A percentile compares a stretch with the other conserved stretches of the same genome.
Evolutionary conservation across 1,284 basidiomycete species (phyloP).

Genomic region (Tilletiopsis washingtonensis): DNA sequence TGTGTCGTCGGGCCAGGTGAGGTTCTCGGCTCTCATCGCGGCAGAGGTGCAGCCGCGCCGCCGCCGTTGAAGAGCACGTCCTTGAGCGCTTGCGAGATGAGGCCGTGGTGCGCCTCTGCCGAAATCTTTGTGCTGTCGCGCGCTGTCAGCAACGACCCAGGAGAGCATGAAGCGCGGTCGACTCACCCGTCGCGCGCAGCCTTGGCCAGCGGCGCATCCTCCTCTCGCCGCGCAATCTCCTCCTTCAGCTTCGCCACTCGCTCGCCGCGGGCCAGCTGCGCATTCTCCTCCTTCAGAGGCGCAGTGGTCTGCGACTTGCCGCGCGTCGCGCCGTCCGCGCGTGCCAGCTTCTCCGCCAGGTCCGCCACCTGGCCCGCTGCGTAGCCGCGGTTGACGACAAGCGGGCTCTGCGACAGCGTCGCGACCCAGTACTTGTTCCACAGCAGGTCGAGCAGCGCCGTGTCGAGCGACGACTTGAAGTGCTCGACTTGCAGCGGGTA

Average conservation of each 20-base stretch:
- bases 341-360: slow-evolving; percentile 70
- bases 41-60: slow-evolving; percentile 5
- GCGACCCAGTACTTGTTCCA: slow-evolving; percentile 99
- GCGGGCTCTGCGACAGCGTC: slow-evolving; percentile 79
- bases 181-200: slow-evolving; percentile 72
- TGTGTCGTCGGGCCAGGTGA: no score
- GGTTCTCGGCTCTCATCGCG: no score
- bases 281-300: neutral
- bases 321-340: slow-evolving; percentile 21
- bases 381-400: slow-evolving; percentile 85
- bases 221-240: slow-evolving; percentile 15
- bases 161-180: slow-evolving; percentile 3
- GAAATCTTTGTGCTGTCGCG: slow-evolving; percentile 68
- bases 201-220: slow-evolving; percentile 59
- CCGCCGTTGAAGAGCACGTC: slow-evolving; percentile 51
- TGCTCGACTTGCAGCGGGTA: slow-evolving; percentile 89
- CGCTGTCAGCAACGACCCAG: slow-evolving; percentile 1
- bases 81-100: slow-evolving; percentile 81
- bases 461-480: slow-evolving; percentile 83
- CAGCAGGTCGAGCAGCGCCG: slow-evolving; percentile 72
- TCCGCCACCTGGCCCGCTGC: slow-evolving; percentile 80
- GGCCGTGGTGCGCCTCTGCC: slow-evolving; percentile 78
- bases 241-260: slow-evolving; percentile 5
- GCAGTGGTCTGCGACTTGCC: neutral
- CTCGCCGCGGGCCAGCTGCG: neutral